A percentile compares a stretch with the other conserved stretches of the same genome.
These are phyloP conservation scores for Trametes cubensis DNA, from an alignment of 768 basidiomycete genomes.

Conservation along the genomic window DNA sequence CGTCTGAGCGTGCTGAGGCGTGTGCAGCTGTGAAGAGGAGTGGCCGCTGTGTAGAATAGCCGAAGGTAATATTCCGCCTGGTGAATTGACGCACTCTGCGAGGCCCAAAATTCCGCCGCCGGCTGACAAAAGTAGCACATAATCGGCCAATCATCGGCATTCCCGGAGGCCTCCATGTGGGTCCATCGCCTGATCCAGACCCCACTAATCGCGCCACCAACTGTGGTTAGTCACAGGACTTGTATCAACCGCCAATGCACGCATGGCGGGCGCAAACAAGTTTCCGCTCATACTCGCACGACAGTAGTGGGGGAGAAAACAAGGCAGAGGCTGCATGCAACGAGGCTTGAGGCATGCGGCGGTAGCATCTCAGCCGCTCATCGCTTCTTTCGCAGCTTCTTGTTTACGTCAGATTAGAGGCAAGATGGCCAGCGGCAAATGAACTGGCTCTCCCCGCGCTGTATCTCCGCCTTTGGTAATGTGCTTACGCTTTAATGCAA, in stretches of 20 bases:
- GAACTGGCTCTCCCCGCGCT: background rate
- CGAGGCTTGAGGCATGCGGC: conserved; percentile 6
- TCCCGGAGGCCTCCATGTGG: conserved; percentile 6
- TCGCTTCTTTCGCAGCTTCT: conserved; percentile 6
- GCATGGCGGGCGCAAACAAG: no score
- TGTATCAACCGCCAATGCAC: background rate
- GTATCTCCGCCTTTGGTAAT: conserved; percentile 7
- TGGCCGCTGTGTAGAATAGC: background rate
- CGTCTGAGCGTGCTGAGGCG: background rate
- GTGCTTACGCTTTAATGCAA: background rate
- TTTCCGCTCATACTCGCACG: background rate
- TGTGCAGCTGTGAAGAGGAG: background rate
- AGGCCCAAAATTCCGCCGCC: conserved; percentile 6
- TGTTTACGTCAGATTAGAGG: conserved; percentile 7
- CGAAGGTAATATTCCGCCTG: conserved; percentile 4
- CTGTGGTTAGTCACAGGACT: background rate
- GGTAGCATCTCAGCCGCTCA: conserved; percentile 10
- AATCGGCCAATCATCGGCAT: conserved; percentile 22
- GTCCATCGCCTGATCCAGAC: conserved; percentile 15
- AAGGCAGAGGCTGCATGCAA: conserved; percentile 1
- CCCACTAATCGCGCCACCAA: background rate
- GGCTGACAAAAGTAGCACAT: background rate
- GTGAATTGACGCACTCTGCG: conserved; percentile 6
- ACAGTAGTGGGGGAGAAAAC: background rate
- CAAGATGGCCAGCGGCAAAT: conserved; percentile 7